Evolutionary conservation across 371 early-diverging fungal species (phyloP), one percentile per base, ranked within the genome.

Genomic region (Blakeslea trispora): DNA sequence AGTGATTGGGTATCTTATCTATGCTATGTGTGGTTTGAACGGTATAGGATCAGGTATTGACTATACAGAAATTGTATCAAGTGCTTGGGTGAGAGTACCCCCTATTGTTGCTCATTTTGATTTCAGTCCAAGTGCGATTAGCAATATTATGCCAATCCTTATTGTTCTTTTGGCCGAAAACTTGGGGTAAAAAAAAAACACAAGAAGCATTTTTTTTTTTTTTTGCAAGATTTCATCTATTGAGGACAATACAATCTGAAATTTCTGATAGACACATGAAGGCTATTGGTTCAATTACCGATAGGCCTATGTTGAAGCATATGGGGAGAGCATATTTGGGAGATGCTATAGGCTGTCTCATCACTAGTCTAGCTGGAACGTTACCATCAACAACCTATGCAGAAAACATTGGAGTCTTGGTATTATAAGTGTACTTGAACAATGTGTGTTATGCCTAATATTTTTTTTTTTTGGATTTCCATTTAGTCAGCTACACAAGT

Each of bases 331-430:
- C 81, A 0, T 73, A 81, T 55, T 41, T 79, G 14, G 85, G 82
- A 1, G 85, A 83, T 58, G 79, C 83, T 6, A 7, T 81, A n/a
- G 74, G 81, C 6, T 77, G 77, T 6, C 65, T 82, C 4, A 46
- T 83, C 19, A 54, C 82, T 1, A 66, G 69, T 21, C 55, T 72
- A 45, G 66, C 61, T 21, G 85, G 83, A 21, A 69, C 73, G 0
- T 43, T 72, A 10, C 82, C 80, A 14, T 57, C 65, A 35, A 81
- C 85, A 9, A 84, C 82, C 0, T 84, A 82, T 59, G 69, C 73
- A n/a, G 81, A 81, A 50, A 82, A 81, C 54, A 81, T 81, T 55
- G 77, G 75, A 18, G 69, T 74, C 39, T 54, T 79, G 65, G 80
- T 68, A 60, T 34, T 3, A 28, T 5, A 7, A 28, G 28, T 28